Evolutionary conservation across 2,329 filamentous ascomycete species (phyloP), one percentile per base, ranked within the genome.

Genomic region (Paradendryphiella salina): DNA sequence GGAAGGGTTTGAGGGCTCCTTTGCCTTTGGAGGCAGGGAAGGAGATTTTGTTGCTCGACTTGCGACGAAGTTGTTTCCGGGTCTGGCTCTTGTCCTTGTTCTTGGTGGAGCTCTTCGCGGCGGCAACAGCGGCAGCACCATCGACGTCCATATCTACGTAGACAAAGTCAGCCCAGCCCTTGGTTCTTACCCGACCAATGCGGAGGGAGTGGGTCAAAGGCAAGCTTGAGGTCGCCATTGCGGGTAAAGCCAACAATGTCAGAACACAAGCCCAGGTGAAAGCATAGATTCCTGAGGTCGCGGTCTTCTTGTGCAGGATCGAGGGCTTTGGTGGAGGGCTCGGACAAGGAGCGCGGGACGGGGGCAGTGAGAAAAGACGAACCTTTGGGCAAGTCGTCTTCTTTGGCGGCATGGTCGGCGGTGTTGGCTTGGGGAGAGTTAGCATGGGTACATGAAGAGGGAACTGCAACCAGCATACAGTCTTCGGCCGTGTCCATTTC

Each of bases 401-500:
- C 58, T 39, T 65, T 63, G 47, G 54, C 41, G 26, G 57, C 59
- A 20, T 62, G 45, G 29, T 43, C 57, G 29, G 59, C 23, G 38
- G 61, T 40, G 34, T 33, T 50, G 34, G 50, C 56, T 61, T 14
- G 10, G 18, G n/a, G 1, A 5, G 11, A 18, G 35, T 58, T 34
- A 57, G 52, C 17, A 23, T 21, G 31, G 28, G 32, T 29, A 18
- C 18, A 26, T 28, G 15, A 8, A 13, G 28, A 7, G n/a, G 33
- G 7, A 23, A 14, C 5, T 21, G 46, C 20, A 43, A 18, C 40
- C 35, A 29, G 46, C 46, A 47, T 57, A 71, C 69, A 63, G 56
- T 76, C 77, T 44, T 75, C 73, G 52, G 77, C 71, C 41, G 78
- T 76, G 34, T 80, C 76, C 62, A 80, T 77, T 35, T 78, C 72